Base-by-base conservation (phyloP, 2,329 filamentous ascomycete species). In the Elsinoe batatas region DNA sequence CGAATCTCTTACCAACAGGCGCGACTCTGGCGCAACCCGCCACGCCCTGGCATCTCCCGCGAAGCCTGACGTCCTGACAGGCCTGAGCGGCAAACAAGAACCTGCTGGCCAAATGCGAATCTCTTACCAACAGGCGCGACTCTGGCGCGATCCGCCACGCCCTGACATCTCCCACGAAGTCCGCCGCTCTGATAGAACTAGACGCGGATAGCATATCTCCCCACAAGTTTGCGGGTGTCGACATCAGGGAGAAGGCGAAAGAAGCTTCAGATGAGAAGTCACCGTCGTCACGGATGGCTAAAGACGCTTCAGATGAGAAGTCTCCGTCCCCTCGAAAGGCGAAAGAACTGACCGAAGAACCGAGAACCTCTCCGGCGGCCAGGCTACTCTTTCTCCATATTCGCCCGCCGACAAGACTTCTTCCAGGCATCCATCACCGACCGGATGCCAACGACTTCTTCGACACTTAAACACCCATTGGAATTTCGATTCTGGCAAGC, bases 161-260 rank as follows among this genome's bases (percentile, higher is more conserved):
- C 8, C 66, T 77, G 15, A 71, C 74, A 18, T 74, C 72, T 22
- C 72, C 74, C 17, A 69, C 69, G 18, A 69, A 70, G 46, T 55
- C 58, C 22, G 58, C 67, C 53, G 67, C 70, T 3, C 69, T 77
- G 1, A 70, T 69, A 61, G 71, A 74, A 30, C 70, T 76, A 60
- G 74, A 77, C 57, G 70, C 72, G 30, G 76, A 77, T 57, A 76
- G 71, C 38, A 71, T 72, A n/a, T 70, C 71, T 13, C 67, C 67
- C 3, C 63, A 62, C 17, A 69, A 68, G 36, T 38, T 59, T 17
- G 37, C 50, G 32, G 18, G 49, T 40, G 13, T 33, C 5, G 38
- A 42, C 3, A 5, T 32, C 7, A 18, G 38, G 12, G 36, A 43
- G 51, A 47, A 30, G 13, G 15, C 11, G 26, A 17, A 33, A 32